Evolutionary conservation across 352 stramenopile species (phyloP).

Genomic region (Pythium oligandrum): DNA sequence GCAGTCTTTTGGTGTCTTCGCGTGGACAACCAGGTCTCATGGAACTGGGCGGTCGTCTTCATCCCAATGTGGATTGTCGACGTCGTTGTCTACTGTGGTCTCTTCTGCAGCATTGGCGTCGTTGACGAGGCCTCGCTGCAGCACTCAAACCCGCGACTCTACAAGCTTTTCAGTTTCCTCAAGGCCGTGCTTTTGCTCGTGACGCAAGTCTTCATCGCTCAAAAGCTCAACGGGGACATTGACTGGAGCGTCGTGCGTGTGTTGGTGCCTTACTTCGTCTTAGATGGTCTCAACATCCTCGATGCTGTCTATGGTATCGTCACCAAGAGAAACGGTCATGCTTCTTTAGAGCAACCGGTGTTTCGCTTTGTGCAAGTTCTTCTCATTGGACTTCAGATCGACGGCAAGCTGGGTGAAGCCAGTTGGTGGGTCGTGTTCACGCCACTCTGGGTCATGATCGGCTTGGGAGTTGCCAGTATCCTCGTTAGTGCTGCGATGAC

Average conservation of each 20-base stretch:
- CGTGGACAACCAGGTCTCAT: slow-evolving; percentile 64
- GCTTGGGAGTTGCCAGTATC: too few species aligned
- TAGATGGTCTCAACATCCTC: slow-evolving; percentile 60
- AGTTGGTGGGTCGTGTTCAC: slow-evolving; percentile 83
- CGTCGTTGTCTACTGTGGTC: slow-evolving; percentile 65
- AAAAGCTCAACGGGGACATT: slow-evolving; percentile 75
- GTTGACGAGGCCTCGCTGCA: slow-evolving; percentile 36
- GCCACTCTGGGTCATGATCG: slow-evolving; percentile 50
- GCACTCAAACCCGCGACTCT: slow-evolving; percentile 37
- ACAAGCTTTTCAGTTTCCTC: slow-evolving; percentile 78
- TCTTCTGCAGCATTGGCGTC: slow-evolving; percentile 51
- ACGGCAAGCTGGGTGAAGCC: slow-evolving; percentile 36
- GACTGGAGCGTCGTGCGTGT: slow-evolving; percentile 54
- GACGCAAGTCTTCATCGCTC: slow-evolving; percentile 74
- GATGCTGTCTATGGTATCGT: slow-evolving; percentile 68
- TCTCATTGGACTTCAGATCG: slow-evolving; percentile 66
- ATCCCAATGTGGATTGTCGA: slow-evolving; percentile 78
- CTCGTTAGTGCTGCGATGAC: too few species aligned
- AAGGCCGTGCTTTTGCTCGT: slow-evolving; percentile 72
- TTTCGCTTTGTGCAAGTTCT: slow-evolving; percentile 54
- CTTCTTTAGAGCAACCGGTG: slow-evolving; percentile 34
- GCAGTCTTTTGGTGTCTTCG: slow-evolving; percentile 80
- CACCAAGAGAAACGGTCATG: slow-evolving; percentile 55
- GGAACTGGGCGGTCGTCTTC: slow-evolving; percentile 78
- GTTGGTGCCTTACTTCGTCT: slow-evolving; percentile 76